Evolutionary conservation across 257 asterid genomes (phyloP).

Genomic region (Scutellaria baicalensis): DNA sequence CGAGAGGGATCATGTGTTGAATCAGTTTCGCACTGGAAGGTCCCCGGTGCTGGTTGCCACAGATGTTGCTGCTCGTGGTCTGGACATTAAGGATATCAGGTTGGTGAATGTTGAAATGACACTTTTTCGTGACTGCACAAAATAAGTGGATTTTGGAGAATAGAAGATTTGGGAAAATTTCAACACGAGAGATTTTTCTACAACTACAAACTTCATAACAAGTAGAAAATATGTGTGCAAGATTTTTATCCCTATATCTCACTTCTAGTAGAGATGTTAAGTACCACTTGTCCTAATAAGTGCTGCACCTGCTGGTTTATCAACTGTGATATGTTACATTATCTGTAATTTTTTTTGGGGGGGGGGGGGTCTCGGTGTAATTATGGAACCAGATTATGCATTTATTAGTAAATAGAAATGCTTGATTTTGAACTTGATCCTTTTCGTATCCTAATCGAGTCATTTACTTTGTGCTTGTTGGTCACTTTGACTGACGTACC

Average conservation of each 20-base stretch:
- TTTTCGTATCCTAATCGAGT: neutral
- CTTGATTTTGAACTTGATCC: neutral
- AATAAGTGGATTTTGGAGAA: too few species aligned
- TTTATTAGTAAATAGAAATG: neutral
- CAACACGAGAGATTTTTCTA: too few species aligned
- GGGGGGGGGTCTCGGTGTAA: neutral
- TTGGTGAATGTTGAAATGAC: constrained; percentile 15
- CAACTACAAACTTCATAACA: neutral
- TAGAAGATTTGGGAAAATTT: too few species aligned
- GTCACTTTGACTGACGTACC: neutral
- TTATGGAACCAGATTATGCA: neutral
- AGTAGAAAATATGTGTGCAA: neutral
- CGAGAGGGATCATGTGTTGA: constrained; percentile 88
- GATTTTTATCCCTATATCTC: neutral
- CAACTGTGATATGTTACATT: neutral
- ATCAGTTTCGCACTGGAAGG: constrained; percentile 79
- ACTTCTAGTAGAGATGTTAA: neutral
- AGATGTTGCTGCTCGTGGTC: constrained; percentile 99
- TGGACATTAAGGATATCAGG: constrained; percentile 97
- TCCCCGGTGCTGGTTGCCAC: constrained; percentile 95
- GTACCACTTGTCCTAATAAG: neutral
- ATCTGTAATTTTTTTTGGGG: neutral
- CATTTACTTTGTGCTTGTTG: neutral
- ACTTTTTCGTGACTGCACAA: neutral
- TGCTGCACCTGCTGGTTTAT: neutral